These are phyloP conservation scores for Suillus occidentalis DNA, from an alignment of 768 basidiomycete genomes.

Conservation along the genomic window DNA sequence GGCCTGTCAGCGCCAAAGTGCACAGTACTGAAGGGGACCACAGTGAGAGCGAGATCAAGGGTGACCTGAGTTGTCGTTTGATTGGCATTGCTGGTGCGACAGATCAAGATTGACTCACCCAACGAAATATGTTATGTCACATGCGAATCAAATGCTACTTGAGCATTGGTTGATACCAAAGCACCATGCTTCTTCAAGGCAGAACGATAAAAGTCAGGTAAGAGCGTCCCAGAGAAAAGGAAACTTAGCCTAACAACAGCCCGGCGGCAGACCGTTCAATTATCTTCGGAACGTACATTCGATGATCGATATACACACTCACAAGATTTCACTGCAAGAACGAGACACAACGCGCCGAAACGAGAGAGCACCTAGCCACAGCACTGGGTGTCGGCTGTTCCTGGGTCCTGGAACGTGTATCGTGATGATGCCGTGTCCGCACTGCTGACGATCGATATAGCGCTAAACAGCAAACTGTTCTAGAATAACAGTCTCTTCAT, in stretches of 20 bases:
- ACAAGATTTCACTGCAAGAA: not conserved
- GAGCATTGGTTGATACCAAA: not conserved
- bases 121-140: not conserved
- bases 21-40: not conserved
- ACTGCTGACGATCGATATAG: not conserved
- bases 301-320: not conserved
- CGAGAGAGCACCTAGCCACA: not conserved
- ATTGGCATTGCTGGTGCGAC: not conserved
- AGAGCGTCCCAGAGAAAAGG: not conserved
- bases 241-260: not conserved
- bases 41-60: not conserved
- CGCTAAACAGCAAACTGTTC: not conserved
- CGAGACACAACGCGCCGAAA: not conserved
- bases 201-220: not conserved
- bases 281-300: not conserved
- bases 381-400: too few species aligned
- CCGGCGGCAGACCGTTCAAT: not conserved
- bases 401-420: not conserved
- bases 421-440: not conserved
- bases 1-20: not conserved
- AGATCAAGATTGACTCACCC: not conserved
- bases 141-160: not conserved
- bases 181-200: not conserved
- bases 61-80: not conserved
- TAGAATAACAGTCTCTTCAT: not conserved